Base-by-base conservation (phyloP, 768 basidiomycete genomes). In the Tulasnella sp. region DNA sequence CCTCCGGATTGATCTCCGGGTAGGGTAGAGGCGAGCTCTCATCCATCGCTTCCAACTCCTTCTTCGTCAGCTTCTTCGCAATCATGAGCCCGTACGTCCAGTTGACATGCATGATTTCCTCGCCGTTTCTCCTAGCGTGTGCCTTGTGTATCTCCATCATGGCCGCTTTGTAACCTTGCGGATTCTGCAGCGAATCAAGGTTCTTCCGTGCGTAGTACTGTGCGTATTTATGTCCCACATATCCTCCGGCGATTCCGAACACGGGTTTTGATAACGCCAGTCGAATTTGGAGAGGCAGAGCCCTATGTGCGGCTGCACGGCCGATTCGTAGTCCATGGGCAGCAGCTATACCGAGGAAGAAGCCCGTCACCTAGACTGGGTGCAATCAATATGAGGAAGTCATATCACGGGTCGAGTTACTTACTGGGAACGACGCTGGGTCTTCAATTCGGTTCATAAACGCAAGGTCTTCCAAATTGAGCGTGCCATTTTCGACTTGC, bases 131-230 rank as follows among this genome's bases (percentile, higher is more conserved):
- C 35, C 4, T 74, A 74, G 32, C 76, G 75, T 19, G 75, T 67
- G 16, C 79, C 14, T 36, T 63, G 74, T 80, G 76, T 9, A 80
- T 79, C 66, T 81, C 80, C 65, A 78, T 75, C n/a, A 82, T 63
- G 6, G 78, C 80, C 42, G 75, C 75, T 40, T 76, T 75, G 75
- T 81, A 81, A 1, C 76, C 78, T 40, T 76, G 72, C 7, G 77
- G 78, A 69, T 80, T 76, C 14, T 79, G 74, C 34, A 84, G 80
- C 14, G 77, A 74, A 9, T 74, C 41, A 3, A 77, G 68, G 52
- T 84, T 81, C 14, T 80, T 75, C 14, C 47, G 47, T 74, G 81
- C 81, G 22, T 80, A 77, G 11, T 72, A 66, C 17, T 75, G 75
- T 36, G 77, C 76, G 16, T 74, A 40, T 40, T 74, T 37, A 62